Conservation (phyloP, 202 grass and related monocot genomes). For the Musa balbisiana region DNA sequence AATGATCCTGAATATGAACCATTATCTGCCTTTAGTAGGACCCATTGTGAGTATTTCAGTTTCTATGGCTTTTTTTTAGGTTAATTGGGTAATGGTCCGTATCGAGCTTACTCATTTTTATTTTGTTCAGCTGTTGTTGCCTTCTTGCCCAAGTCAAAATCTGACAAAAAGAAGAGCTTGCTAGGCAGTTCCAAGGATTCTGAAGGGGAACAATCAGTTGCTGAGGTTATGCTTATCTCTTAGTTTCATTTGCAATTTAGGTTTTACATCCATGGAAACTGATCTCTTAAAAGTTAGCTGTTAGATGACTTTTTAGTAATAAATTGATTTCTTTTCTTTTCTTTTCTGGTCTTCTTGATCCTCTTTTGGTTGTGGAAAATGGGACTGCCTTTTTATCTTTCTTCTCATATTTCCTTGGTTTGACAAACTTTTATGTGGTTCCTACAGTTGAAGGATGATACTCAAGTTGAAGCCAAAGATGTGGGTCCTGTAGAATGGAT, state of each 20-base stretch:
- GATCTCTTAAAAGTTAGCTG: background rate
- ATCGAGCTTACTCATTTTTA: background rate
- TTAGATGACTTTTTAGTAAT: background rate
- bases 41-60: constrained; percentile 55
- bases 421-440: constrained; percentile 5
- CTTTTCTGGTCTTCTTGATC: no score
- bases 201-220: constrained; percentile 33
- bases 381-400: background rate
- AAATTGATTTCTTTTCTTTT: no score
- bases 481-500: constrained; percentile 72
- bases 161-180: constrained; percentile 86
- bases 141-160: constrained; percentile 89
- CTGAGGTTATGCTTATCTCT: constrained; percentile 33
- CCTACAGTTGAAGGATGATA: constrained; percentile 42
- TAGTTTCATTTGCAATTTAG: background rate
- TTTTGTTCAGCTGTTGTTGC: constrained; percentile 61
- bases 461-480: constrained; percentile 58
- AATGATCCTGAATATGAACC: constrained; percentile 88
- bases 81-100: background rate
- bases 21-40: constrained; percentile 71
- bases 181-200: constrained; percentile 51
- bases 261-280: background rate
- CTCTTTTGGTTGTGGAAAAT: no score
- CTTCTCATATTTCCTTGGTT: background rate
- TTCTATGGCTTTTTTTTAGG: constrained; percentile 6